Percentiles rank a stretch among this genome's conserved stretches.
These are phyloP conservation scores for Physaria fendleri DNA, from an alignment of 345 rosid genomes.

Conservation along the genomic window DNA sequence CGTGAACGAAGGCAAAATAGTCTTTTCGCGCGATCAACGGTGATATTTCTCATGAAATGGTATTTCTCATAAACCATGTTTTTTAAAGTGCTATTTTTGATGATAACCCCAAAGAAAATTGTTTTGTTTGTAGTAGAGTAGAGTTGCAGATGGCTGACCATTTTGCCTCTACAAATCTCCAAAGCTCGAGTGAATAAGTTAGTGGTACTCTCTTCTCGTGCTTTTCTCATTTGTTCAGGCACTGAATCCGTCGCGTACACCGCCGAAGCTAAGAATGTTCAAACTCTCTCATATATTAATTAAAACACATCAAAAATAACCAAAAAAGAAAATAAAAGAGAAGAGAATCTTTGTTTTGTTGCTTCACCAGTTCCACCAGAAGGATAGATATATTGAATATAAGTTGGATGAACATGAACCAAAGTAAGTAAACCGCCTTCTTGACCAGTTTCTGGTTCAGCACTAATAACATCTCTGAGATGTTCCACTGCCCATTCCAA, in stretches of 20 bases:
- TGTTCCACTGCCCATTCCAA: conserved; percentile 53
- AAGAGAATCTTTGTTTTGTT: neutral
- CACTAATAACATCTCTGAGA: conserved; percentile 11
- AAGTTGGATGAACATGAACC: conserved; percentile 55
- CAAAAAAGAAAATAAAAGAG: neutral
- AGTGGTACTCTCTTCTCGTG: conserved; percentile 46
- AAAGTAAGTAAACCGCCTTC: conserved; percentile 35
- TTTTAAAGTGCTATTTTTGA: too few relatives aligned
- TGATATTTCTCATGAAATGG: too few relatives aligned
- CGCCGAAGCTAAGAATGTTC: conserved; percentile 15
- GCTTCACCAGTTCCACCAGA: conserved; percentile 48
- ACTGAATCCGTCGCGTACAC: conserved; percentile 20
- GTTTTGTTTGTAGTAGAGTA: too few relatives aligned
- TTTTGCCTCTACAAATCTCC: conserved; percentile 48
- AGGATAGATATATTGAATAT: conserved; percentile 35
- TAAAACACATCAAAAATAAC: neutral
- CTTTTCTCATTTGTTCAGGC: conserved; percentile 48
- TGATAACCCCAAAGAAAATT: too few relatives aligned
- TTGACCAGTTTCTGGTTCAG: conserved; percentile 23
- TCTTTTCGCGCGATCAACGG: too few relatives aligned
- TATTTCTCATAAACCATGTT: too few relatives aligned
- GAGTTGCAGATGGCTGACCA: conserved; percentile 33
- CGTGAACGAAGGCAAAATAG: too few relatives aligned
- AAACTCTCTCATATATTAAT: neutral
- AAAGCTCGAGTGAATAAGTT: conserved; percentile 49